phyloP scores from a whole-genome alignment of 2,329 filamentous ascomycete species.

The Teratosphaeria viscida region DNA sequence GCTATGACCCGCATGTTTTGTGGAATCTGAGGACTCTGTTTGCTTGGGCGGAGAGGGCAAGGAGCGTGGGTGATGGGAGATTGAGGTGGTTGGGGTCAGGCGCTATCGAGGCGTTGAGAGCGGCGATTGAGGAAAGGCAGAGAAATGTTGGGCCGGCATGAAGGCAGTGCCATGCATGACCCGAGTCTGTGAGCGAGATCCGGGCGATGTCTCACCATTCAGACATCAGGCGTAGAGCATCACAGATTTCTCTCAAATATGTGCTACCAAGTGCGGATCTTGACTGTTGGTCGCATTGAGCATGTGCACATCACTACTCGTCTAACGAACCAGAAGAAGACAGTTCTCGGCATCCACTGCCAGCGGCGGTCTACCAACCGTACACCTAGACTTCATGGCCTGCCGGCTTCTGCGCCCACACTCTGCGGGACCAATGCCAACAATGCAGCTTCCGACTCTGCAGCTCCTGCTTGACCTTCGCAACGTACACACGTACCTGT shows the following conservation, averaged over 20 bases:
- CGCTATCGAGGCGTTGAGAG: conserved; percentile 45
- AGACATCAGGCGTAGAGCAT: too few relatives aligned
- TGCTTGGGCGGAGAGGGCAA: conserved; percentile 49
- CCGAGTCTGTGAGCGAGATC: background rate
- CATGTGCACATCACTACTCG: too few relatives aligned
- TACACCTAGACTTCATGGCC: too few relatives aligned
- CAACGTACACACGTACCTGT: conserved; percentile 36
- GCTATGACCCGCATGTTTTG: conserved; percentile 45
- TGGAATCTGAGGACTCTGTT: conserved; percentile 55
- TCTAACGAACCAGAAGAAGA: too few relatives aligned
- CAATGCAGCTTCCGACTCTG: conserved; percentile 30
- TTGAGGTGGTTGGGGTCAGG: conserved; percentile 46
- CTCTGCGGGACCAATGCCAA: conserved; percentile 17
- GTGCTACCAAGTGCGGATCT: too few relatives aligned
- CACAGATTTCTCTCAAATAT: too few relatives aligned
- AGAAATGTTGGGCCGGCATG: background rate
- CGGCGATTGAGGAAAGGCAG: conserved; percentile 29
- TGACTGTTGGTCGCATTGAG: too few relatives aligned
- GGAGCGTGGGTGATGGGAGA: conserved; percentile 25
- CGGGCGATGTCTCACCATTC: too few relatives aligned
- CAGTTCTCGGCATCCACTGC: too few relatives aligned
- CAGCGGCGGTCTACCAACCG: too few relatives aligned
- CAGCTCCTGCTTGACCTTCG: conserved; percentile 31
- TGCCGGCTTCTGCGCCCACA: background rate
- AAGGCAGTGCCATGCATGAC: background rate